Conservation (phyloP, 2,329 filamentous ascomycete species). For the Penicillium sp. region DNA sequence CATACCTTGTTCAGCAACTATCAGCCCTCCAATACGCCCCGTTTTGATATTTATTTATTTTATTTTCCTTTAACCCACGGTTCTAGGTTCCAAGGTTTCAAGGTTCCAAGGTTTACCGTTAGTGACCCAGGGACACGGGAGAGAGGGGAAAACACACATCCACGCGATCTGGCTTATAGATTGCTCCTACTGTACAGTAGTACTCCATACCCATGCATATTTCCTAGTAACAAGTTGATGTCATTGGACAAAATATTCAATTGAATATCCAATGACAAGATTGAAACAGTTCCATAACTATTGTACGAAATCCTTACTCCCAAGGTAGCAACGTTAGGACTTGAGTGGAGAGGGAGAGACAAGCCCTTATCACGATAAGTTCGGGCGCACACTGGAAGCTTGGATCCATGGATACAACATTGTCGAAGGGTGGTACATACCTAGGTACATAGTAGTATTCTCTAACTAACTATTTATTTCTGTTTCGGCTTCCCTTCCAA, state of each 20-base stretch:
- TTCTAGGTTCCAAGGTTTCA: neutral
- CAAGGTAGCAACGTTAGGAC: neutral
- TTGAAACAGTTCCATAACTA: neutral
- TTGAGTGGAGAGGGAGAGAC: neutral
- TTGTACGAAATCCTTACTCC: neutral
- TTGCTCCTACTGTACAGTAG: neutral
- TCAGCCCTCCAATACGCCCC: slow-evolving; percentile 4
- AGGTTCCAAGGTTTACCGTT: neutral
- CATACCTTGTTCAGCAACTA: neutral
- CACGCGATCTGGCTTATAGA: neutral
- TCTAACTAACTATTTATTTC: too few species aligned
- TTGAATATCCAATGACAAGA: neutral
- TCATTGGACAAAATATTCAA: neutral
- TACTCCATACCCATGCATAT: neutral
- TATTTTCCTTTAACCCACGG: too few species aligned
- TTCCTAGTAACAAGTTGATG: neutral
- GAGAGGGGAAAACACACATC: neutral
- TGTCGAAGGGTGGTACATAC: neutral
- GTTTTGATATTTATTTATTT: neutral
- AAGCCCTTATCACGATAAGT: slow-evolving; percentile 4
- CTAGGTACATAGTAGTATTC: too few species aligned
- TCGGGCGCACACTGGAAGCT: slow-evolving; percentile 1
- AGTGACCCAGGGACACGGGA: neutral
- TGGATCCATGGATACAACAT: neutral
- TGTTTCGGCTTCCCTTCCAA: neutral